Evolutionary conservation across 257 asterid genomes (phyloP).

Genomic region (Nicotiana knightiana): DNA sequence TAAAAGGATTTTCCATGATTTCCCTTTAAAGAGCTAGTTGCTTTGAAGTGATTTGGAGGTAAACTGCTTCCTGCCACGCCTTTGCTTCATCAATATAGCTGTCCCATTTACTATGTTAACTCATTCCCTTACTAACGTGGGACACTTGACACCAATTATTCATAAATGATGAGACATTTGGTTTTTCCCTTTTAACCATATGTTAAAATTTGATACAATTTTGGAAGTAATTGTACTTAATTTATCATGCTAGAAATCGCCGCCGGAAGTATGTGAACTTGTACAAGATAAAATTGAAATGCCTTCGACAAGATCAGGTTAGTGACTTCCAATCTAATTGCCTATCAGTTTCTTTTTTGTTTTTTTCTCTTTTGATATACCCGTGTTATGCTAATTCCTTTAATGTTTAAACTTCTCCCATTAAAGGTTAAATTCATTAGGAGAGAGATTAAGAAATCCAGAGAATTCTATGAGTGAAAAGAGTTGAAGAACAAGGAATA

Average conservation of each 20-base stretch:
- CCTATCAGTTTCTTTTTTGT: background rate
- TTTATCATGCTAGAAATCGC: conserved; percentile 44
- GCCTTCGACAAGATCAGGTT: conserved; percentile 82
- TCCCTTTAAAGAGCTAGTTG: background rate
- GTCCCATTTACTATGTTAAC: background rate
- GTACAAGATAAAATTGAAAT: conserved; percentile 80
- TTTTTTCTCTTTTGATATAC: background rate
- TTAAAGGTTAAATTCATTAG: background rate
- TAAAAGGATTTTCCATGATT: background rate
- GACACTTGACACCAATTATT: background rate
- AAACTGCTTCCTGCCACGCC: background rate
- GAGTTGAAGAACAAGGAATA: conserved; percentile 3
- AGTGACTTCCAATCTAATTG: conserved; percentile 17
- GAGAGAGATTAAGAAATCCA: background rate
- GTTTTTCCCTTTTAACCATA: background rate
- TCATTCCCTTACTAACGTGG: background rate
- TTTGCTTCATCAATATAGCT: background rate
- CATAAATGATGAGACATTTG: background rate
- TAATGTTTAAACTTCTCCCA: background rate
- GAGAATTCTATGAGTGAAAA: background rate
- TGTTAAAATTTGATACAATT: background rate
- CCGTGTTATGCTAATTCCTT: background rate
- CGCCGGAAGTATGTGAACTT: conserved; percentile 78
- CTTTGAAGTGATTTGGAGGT: background rate
- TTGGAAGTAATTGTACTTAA: conserved; percentile 6